Evolutionary conservation across 139 green algal species (phyloP).

Genomic region (Micractinium sp.): DNA sequence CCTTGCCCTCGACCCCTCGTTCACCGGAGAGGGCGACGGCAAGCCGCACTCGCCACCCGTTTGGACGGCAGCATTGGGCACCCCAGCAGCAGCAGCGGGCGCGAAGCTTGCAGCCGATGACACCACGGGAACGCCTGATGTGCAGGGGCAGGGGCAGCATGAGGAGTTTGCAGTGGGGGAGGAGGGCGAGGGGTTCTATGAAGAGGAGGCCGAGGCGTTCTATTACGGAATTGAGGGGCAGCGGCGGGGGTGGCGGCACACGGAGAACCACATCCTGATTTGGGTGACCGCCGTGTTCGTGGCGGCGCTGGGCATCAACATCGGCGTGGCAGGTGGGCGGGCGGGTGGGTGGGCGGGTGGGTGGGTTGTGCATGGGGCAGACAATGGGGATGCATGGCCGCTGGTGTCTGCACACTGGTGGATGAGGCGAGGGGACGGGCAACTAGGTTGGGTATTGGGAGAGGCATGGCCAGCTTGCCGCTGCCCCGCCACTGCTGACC

Average conservation of each 20-base stretch:
- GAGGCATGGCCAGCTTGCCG: too few species aligned
- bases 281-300: constrained; percentile 11
- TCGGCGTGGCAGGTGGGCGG: not conserved
- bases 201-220: constrained; percentile 8
- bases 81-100: not conserved
- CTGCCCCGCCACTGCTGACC: too few species aligned
- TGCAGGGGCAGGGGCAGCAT: not conserved
- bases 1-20: too few species aligned
- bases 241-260: not conserved
- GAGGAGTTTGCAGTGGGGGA: not conserved
- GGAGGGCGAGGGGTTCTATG: not conserved
- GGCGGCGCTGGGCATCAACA: constrained; percentile 19
- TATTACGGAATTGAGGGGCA: constrained; percentile 18
- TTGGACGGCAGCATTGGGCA: not conserved
- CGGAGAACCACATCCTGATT: constrained; percentile 1
- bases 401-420: not conserved
- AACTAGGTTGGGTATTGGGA: too few species aligned
- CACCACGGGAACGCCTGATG: not conserved
- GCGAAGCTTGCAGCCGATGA: not conserved
- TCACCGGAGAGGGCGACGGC: too few species aligned
- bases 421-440: too few species aligned
- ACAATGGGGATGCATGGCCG: not conserved
- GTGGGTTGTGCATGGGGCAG: not conserved
- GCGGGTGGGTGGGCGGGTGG: not conserved
- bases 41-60: too few species aligned